Evolutionary conservation across 1,139 yeast genomes (phyloP), one percentile per base, ranked within the genome.

Genomic region (Keqinozyma sinolaborantium): DNA sequence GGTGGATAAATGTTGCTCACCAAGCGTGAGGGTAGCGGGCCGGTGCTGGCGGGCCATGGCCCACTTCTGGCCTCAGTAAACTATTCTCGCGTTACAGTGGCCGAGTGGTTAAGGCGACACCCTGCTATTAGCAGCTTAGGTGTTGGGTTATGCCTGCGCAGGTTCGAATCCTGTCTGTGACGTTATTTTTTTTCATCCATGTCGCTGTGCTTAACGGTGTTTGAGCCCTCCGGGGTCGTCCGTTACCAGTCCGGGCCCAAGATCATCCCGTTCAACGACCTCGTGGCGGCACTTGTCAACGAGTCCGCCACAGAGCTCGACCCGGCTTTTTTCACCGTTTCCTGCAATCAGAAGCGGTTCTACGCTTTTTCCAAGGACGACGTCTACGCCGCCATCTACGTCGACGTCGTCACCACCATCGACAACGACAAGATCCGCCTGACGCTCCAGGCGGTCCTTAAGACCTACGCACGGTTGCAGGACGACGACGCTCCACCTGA

Each of bases 81-180:
- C n/a, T n/a, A n/a, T n/a, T n/a, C n/a, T n/a, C n/a, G n/a, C 23
- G 73, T 67, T 58, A 64, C 74, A 67, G 76, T 71, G 77, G 73
- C 77, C 77, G 77, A 71, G 77, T 68, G 77, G 77, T 71, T 71
- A 71, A 71, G 77, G 77, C 72, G 77, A 69, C 70, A 72, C 77
- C 77, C 77, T 71, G 77, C 77, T 71, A 40, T 38, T 39, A 46
- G 75, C 64, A 53, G 75, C 49, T 52, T 38, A 79, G 85, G 84
- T 77, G 77, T 77, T 79, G 85, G 81, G 85, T 73, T 77, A 67
- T 79, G 73, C 85, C 82, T 76, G 79, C 86, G 85, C 84, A 79
- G 84, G 86, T 79, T 79, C 86, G 85, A 79, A 79, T 79, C 86
- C 84, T 79, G 86, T 77, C 83, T 76, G 83, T 79, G 77, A 79